Base-by-base conservation (phyloP, 2,329 filamentous ascomycete species). In the Fulvia fulva region DNA sequence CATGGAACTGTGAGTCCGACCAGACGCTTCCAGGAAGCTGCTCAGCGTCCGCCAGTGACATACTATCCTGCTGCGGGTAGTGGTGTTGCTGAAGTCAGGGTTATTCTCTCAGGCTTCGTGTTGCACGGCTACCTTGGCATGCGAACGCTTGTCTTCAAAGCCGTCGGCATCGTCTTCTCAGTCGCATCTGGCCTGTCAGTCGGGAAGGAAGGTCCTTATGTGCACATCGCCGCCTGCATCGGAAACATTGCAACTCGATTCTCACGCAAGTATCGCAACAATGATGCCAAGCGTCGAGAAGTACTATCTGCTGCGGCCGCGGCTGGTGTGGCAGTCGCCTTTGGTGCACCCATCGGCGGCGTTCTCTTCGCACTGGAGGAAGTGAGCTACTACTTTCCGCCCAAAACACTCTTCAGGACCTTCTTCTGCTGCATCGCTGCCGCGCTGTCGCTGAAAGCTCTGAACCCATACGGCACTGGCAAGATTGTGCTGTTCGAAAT, bases 401-500 rank as follows among this genome's bases (percentile, higher is more conserved):
- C 93, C 5, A 97, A 99, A 77, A 97, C 93, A 0, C 82, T 99
- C 8, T 99, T 99, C 78, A 82, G 94, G 54, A 97, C 94, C 0
- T 99, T 99, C 75, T 97, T 97, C 76, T 97, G 93, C 78, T 97
- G 93, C 74, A 97, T 97, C 67, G 81, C 79, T 30, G 92, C 94
- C 1, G 91, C 94, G 0, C 76, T 99, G 32, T 93, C 92, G 1
- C 80, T 99, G 66, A 97, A 97, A 70, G 97, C 97, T 65, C 79
- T 97, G 37, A 95, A 99, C 67, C 94, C 94, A 0, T 99, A 97
- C 68, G 93, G 93, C 28, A 97, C 92, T 0, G 87, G 89, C 71
- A 97, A 99, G 76, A 96, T 99, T 63, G 94, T 99, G 66, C 83
- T 97, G 69, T 99, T 99, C 72, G 87, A 97, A 73, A 91, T 99